Evolutionary conservation across 495 filamentous ascomycete genomes (phyloP).

Genomic region (Cercophora newfieldiana): DNA sequence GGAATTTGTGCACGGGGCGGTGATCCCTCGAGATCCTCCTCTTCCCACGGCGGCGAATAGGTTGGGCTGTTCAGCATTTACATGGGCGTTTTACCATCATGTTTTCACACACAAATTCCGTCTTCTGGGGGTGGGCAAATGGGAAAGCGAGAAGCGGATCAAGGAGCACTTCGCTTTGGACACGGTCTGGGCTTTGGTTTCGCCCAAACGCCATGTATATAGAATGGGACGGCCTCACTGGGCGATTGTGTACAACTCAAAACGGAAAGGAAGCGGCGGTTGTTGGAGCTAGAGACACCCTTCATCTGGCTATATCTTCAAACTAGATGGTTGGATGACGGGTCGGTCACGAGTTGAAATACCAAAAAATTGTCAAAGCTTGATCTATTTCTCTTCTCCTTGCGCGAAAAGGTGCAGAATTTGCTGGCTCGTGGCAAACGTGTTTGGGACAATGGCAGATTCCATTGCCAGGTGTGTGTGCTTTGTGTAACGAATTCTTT

Average conservation of each 20-base stretch:
- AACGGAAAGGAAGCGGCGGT: not conserved
- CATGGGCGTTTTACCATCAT: slow-evolving; percentile 18
- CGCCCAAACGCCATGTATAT: slow-evolving; percentile 19
- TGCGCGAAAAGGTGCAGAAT: not conserved
- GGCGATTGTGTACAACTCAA: slow-evolving; percentile 9
- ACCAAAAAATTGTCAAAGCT: slow-evolving; percentile 1
- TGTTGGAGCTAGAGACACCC: not conserved
- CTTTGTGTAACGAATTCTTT: not conserved
- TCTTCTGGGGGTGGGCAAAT: not conserved
- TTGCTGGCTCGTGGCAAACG: not conserved
- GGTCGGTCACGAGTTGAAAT: not conserved
- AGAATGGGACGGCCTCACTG: slow-evolving; percentile 17
- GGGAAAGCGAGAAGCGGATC: not conserved
- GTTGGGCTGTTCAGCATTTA: slow-evolving; percentile 23
- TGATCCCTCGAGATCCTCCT: slow-evolving; percentile 2
- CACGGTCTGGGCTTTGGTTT: not conserved
- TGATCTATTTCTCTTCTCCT: not conserved
- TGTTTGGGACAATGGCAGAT: not conserved
- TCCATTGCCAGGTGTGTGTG: not conserved
- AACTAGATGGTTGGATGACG: not conserved
- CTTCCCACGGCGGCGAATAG: slow-evolving; percentile 4
- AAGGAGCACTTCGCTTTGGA: no score
- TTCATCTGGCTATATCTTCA: not conserved
- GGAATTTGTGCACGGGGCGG: not conserved
- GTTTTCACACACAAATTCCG: not conserved